Evolutionary conservation across 2,329 filamentous ascomycete species (phyloP).

Genomic region (Pestalotiopsis sp.): DNA sequence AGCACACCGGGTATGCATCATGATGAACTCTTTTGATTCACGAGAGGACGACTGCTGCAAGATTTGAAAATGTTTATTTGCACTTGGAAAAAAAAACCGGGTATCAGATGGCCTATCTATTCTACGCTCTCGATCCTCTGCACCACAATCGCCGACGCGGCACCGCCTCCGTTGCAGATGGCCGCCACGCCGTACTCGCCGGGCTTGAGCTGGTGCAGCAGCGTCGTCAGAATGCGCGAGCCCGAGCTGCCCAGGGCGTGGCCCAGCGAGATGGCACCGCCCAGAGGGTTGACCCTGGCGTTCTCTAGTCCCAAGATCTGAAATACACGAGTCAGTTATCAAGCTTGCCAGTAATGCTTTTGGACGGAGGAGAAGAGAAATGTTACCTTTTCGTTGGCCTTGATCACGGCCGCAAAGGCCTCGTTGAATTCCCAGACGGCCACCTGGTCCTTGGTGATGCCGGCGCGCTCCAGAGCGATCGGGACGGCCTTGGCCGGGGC

Average conservation of each 20-base stretch:
- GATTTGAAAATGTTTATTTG: neutral
- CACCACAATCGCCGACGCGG: conserved; percentile 87
- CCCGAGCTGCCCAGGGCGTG: conserved; percentile 94
- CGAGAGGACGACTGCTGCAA: neutral
- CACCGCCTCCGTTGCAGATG: conserved; percentile 96
- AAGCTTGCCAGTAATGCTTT: neutral
- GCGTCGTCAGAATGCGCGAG: conserved; percentile 83
- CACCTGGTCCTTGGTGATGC: conserved; percentile 88
- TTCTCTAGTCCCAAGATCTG: conserved; percentile 78
- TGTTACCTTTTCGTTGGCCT: conserved; percentile 82
- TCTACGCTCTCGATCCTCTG: conserved; percentile 70
- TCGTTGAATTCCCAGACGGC: conserved; percentile 98
- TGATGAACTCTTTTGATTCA: neutral
- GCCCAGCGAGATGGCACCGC: conserved; percentile 88
- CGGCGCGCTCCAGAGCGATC: conserved; percentile 82
- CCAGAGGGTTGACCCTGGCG: conserved; percentile 82
- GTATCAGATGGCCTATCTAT: conserved; percentile 12
- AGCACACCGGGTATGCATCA: neutral
- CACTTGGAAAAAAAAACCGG: neutral
- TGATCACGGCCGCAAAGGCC: conserved; percentile 93
- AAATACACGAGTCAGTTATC: neutral
- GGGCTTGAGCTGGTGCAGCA: conserved; percentile 87
- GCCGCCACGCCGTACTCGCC: conserved; percentile 94
- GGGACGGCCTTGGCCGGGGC: conserved; percentile 92
- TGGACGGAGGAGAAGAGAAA: neutral